Percentiles rank a stretch among this genome's conserved stretches.
Conservation (phyloP, 768 basidiomycete species). For the Hygrocybe coccinea region DNA sequence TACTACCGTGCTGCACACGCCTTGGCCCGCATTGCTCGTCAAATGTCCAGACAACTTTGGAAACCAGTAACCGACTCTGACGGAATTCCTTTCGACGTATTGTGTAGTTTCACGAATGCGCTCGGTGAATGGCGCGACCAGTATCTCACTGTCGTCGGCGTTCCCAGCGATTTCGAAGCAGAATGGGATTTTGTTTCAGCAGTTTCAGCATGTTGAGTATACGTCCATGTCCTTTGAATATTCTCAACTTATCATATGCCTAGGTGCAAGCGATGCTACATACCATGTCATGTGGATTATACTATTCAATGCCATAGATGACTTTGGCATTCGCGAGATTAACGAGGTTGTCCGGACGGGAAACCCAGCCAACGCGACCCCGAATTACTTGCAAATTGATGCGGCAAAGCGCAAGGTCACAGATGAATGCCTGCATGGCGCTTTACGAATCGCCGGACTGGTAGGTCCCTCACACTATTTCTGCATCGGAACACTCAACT, state of each 20-base stretch:
- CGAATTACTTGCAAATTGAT: slow-evolving; percentile 51
- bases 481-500: background rate
- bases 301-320: slow-evolving; percentile 75
- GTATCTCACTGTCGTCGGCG: slow-evolving; percentile 74
- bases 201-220: slow-evolving; percentile 29
- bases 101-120: slow-evolving; percentile 50
- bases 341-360: slow-evolving; percentile 43
- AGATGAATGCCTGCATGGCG: slow-evolving; percentile 80
- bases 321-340: slow-evolving; percentile 76
- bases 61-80: slow-evolving; percentile 68
- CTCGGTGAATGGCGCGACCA: slow-evolving; percentile 72
- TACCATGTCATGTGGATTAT: slow-evolving; percentile 92
- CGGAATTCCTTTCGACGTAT: slow-evolving; percentile 68
- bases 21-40: slow-evolving; percentile 75
- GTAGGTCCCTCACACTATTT: slow-evolving; percentile 41
- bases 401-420: slow-evolving; percentile 62
- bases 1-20: slow-evolving; percentile 82
- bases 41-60: slow-evolving; percentile 80
- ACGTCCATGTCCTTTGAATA: slow-evolving; percentile 2
- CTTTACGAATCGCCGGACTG: slow-evolving; percentile 84
- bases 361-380: slow-evolving; percentile 29
- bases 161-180: slow-evolving; percentile 76
- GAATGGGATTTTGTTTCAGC: slow-evolving; percentile 83
- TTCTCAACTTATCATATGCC: slow-evolving; percentile 18
- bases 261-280: slow-evolving; percentile 80